A percentile compares a stretch with the other conserved stretches of the same genome.
These are phyloP conservation scores for Coniochaeta hoffmannii DNA, from an alignment of 2,329 filamentous ascomycete species.

Conservation along the genomic window DNA sequence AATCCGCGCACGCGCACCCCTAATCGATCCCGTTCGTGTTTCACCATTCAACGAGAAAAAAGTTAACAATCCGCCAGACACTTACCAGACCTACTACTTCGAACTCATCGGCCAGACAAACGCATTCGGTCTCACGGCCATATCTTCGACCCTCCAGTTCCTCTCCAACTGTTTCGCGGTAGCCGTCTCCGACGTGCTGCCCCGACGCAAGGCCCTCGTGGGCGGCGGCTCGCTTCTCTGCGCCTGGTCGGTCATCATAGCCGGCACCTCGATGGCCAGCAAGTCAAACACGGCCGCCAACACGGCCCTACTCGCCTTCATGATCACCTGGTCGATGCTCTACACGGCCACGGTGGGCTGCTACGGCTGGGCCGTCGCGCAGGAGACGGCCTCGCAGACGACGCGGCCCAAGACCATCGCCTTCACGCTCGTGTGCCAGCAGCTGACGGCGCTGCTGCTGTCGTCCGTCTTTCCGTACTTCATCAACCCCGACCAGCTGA, in stretches of 20 bases:
- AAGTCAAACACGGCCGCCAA: conserved; percentile 15
- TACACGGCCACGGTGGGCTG: conserved; percentile 20
- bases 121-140: conserved; percentile 20
- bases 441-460: conserved; percentile 26
- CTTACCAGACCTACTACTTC: conserved; percentile 22
- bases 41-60: not conserved
- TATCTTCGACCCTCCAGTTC: conserved; percentile 20
- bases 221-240: conserved; percentile 18
- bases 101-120: conserved; percentile 21
- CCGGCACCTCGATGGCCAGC: conserved; percentile 14
- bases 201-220: conserved; percentile 17
- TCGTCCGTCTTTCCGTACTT: conserved; percentile 28
- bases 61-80: conserved; percentile 10
- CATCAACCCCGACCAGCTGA: conserved; percentile 28
- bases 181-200: conserved; percentile 16
- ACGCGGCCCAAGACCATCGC: conserved; percentile 21
- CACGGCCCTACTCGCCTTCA: conserved; percentile 18
- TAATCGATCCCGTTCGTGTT: not conserved
- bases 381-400: conserved; percentile 19
- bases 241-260: conserved; percentile 20
- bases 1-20: not conserved
- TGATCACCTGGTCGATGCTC: conserved; percentile 23
- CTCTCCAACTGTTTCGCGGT: conserved; percentile 19
- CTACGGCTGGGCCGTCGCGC: conserved; percentile 21
- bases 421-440: conserved; percentile 21